Percentiles rank a stretch among this genome's conserved stretches.
Conservation (phyloP, 169 alveolate species). For the Condylostoma magnum region DNA sequence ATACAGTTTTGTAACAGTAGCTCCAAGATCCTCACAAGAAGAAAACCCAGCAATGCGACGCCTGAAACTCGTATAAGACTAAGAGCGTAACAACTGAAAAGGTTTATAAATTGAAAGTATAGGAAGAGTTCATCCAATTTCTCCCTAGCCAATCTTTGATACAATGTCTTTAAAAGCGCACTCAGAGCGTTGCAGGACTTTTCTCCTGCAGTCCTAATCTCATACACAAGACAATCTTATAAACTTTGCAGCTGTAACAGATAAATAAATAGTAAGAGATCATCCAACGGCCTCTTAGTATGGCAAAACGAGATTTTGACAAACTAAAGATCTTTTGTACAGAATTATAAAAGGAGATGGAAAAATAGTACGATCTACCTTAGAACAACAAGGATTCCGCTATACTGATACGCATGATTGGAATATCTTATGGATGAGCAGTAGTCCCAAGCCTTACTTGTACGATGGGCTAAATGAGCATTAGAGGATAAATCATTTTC, state of each 20-base stretch:
- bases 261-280: constrained; percentile 14
- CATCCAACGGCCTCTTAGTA: not conserved
- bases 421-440: constrained; percentile 55
- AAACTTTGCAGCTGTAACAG: constrained; percentile 3
- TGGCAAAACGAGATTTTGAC: constrained; percentile 14
- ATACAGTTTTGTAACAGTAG: constrained; percentile 14
- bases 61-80: constrained; percentile 10
- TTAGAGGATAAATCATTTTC: constrained; percentile 65
- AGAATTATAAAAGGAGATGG: constrained; percentile 46
- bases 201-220: constrained; percentile 6
- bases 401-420: constrained; percentile 61
- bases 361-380: constrained; percentile 43
- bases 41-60: constrained; percentile 2
- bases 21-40: not conserved
- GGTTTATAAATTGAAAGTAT: constrained; percentile 8
- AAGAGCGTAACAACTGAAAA: not conserved
- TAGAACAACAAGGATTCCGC: constrained; percentile 40
- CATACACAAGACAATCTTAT: not conserved
- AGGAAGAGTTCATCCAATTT: constrained; percentile 15
- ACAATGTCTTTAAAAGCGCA: not conserved
- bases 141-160: constrained; percentile 7
- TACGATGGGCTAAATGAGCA: constrained; percentile 54
- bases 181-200: not conserved
- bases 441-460: constrained; percentile 40
- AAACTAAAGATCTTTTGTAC: constrained; percentile 18